phyloP scores from a whole-genome alignment of 345 rosid genomes.

The Abelmoschus esculentus region DNA sequence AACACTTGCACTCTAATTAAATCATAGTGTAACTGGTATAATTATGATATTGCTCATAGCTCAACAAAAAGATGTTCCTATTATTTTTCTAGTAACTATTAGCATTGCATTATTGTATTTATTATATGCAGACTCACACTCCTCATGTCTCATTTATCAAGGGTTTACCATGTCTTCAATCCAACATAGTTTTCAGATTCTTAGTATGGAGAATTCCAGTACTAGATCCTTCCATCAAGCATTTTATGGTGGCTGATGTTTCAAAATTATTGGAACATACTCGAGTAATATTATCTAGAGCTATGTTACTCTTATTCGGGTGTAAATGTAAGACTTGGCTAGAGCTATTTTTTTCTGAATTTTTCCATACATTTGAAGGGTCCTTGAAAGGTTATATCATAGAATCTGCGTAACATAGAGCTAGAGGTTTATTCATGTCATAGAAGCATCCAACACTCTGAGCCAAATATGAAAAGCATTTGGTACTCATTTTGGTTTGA shows the following conservation, averaged over 20 bases:
- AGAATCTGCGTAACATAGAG: no score
- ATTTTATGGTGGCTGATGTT: background rate
- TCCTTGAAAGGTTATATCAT: no score
- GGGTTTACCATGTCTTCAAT: background rate
- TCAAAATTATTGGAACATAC: background rate
- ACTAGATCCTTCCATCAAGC: background rate
- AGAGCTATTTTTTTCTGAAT: no score
- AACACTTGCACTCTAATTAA: background rate
- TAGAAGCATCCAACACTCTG: background rate
- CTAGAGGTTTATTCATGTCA: background rate
- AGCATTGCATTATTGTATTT: background rate
- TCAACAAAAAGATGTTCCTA: background rate
- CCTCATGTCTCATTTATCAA: background rate
- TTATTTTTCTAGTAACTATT: background rate
- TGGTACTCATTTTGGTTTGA: background rate
- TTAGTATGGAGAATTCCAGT: slow-evolving; percentile 6
- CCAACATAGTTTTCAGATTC: background rate
- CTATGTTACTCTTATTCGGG: no score
- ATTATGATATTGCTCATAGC: background rate
- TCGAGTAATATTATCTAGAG: background rate
- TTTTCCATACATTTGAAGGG: no score
- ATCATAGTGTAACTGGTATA: background rate
- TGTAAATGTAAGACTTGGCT: no score
- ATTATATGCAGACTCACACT: background rate
- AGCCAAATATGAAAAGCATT: background rate